Percentiles rank a stretch among this genome's conserved stretches.
Conservation (phyloP, 768 basidiomycete genomes). For the Xerocomellus amylosporus region DNA sequence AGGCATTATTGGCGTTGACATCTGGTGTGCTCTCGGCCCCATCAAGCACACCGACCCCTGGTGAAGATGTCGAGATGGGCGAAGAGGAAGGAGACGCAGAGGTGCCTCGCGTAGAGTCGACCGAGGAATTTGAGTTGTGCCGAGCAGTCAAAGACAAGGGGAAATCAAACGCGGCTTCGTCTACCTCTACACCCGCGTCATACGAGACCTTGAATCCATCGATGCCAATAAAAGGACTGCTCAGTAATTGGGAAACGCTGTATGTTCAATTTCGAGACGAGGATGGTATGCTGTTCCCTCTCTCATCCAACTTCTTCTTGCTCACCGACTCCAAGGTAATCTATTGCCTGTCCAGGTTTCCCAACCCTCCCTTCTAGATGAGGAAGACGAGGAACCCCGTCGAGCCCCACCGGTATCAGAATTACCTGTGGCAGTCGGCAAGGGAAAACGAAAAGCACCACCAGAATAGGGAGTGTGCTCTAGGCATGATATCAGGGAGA, state of each 20-base stretch:
- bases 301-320: background rate
- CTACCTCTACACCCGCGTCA: conserved; percentile 14
- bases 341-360: conserved; percentile 58
- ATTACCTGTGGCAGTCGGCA: conserved; percentile 26
- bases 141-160: conserved; percentile 52
- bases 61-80: conserved; percentile 25
- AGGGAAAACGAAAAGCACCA: conserved; percentile 65
- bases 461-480: conserved; percentile 18
- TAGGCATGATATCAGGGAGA: background rate
- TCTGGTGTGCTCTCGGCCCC: conserved; percentile 40
- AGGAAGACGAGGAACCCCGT: conserved; percentile 50
- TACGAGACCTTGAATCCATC: conserved; percentile 51
- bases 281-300: conserved; percentile 42
- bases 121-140: conserved; percentile 64
- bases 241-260: conserved; percentile 64
- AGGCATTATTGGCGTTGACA: conserved; percentile 59
- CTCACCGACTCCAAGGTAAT: conserved; percentile 41
- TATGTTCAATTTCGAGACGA: conserved; percentile 66
- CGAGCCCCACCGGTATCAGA: conserved; percentile 32
- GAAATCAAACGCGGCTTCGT: conserved; percentile 34
- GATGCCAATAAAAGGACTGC: conserved; percentile 45
- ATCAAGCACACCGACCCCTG: conserved; percentile 25
- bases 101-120: conserved; percentile 36
- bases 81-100: conserved; percentile 8
- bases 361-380: conserved; percentile 57